Evolutionary conservation across 2,329 filamentous ascomycete species (phyloP).

Genomic region (Tolypocladium tropicale): DNA sequence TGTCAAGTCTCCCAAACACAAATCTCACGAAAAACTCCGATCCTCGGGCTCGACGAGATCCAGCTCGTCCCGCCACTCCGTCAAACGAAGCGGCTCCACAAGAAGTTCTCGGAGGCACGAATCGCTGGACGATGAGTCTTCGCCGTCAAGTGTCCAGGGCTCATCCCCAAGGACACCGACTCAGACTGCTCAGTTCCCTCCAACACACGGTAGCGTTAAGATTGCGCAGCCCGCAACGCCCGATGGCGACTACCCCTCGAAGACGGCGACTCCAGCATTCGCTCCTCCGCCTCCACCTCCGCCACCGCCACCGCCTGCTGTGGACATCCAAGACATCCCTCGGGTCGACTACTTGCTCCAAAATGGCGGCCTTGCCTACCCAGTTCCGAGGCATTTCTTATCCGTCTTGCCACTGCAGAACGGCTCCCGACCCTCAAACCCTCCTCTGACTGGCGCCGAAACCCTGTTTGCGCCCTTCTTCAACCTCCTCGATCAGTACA

Average conservation of each 20-base stretch:
- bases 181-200: slow-evolving; percentile 40
- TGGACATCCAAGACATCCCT: slow-evolving; percentile 60
- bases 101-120: slow-evolving; percentile 25
- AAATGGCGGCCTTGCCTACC: slow-evolving; percentile 67
- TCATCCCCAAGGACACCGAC: slow-evolving; percentile 55
- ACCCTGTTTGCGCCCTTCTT: slow-evolving; percentile 76
- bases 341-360: slow-evolving; percentile 88
- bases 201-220: slow-evolving; percentile 31
- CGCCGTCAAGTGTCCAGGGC: slow-evolving; percentile 36
- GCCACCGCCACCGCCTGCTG: slow-evolving; percentile 59
- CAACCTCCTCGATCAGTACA: slow-evolving; percentile 76
- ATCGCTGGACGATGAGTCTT: slow-evolving; percentile 29
- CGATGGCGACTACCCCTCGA: slow-evolving; percentile 20
- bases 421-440: slow-evolving; percentile 49
- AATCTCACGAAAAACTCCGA: slow-evolving; percentile 24
- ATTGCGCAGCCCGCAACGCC: slow-evolving; percentile 22
- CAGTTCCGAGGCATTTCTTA: slow-evolving; percentile 65
- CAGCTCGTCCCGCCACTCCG: slow-evolving; percentile 21
- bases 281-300: slow-evolving; percentile 32
- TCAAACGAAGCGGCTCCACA: slow-evolving; percentile 28
- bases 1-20: slow-evolving; percentile 27
- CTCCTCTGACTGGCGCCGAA: slow-evolving; percentile 56
- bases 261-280: slow-evolving; percentile 28
- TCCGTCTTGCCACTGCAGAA: slow-evolving; percentile 48
- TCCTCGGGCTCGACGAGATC: slow-evolving; percentile 23